phyloP scores from a whole-genome alignment of 345 rosid genomes.

The Firmiana major region DNA sequence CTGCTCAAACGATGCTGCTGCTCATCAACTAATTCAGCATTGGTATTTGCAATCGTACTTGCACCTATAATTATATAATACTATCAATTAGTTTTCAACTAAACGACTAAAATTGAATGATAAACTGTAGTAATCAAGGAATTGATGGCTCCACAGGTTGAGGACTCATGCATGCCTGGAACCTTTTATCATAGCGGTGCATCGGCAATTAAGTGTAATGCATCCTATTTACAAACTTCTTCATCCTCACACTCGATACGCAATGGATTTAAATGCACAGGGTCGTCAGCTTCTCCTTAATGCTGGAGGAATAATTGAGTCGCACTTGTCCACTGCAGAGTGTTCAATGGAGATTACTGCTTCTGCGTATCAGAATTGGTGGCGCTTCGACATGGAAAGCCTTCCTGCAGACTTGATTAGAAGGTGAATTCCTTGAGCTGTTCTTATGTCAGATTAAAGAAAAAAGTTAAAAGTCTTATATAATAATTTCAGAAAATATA shows the following conservation, averaged over 20 bases:
- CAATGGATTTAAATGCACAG: conserved; percentile 73
- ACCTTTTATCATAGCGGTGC: conserved; percentile 89
- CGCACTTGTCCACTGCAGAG: conserved; percentile 74
- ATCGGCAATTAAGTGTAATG: conserved; percentile 80
- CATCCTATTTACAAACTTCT: conserved; percentile 85
- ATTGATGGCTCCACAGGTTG: conserved; percentile 16
- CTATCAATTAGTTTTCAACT: neutral
- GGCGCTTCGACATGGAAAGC: conserved; percentile 92
- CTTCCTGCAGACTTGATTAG: conserved; percentile 90
- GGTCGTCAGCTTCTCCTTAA: conserved; percentile 70
- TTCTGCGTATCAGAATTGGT: conserved; percentile 52
- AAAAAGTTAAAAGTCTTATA: neutral
- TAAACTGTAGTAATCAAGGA: neutral
- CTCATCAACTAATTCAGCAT: too few species aligned
- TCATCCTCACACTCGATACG: conserved; percentile 90
- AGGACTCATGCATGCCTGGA: conserved; percentile 82
- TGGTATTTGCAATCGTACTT: conserved; percentile 32
- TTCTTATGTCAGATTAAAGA: neutral
- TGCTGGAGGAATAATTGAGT: conserved; percentile 81
- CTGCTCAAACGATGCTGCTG: conserved; percentile 85
- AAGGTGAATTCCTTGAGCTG: conserved; percentile 38
- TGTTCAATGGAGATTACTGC: conserved; percentile 77
- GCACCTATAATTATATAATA: neutral
- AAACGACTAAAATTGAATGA: neutral
- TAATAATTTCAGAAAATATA: neutral